Percentiles rank a stretch among this genome's conserved stretches.
phyloP scores from a whole-genome alignment of 2,329 filamentous ascomycete species.

The Thyridium curvatum region DNA sequence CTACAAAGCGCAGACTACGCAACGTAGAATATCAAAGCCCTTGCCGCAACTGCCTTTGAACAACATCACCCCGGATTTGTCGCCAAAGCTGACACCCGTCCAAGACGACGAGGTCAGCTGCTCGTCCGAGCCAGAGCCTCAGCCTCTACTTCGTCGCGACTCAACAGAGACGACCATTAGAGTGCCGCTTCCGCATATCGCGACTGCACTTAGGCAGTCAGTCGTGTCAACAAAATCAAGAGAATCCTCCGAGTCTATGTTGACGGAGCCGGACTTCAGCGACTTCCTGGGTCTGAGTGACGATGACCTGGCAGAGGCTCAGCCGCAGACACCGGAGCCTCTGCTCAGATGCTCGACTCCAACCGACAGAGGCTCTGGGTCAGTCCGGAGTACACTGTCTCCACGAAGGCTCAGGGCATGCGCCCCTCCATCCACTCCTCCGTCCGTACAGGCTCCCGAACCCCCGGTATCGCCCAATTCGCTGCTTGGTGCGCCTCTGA shows the following conservation, averaged over 20 bases:
- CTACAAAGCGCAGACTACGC: background rate
- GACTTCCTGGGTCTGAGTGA: slow-evolving; percentile 50
- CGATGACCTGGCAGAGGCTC: slow-evolving; percentile 49
- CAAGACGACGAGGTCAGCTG: background rate
- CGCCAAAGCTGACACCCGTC: slow-evolving; percentile 10
- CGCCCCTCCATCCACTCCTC: slow-evolving; percentile 17
- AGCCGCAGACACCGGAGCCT: slow-evolving; percentile 6
- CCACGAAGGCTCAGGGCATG: slow-evolving; percentile 4
- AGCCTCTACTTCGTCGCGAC: slow-evolving; percentile 8
- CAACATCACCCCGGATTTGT: slow-evolving; percentile 9
- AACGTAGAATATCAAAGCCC: background rate
- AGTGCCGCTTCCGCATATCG: too few relatives aligned
- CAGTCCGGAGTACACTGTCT: background rate
- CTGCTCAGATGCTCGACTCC: too few relatives aligned
- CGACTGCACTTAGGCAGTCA: background rate
- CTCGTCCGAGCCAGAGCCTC: background rate
- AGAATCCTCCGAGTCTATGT: slow-evolving; percentile 22
- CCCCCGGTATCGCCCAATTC: too few relatives aligned
- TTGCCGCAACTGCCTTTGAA: slow-evolving; percentile 1
- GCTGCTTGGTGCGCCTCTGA: too few relatives aligned
- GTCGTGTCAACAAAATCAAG: background rate
- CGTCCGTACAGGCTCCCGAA: slow-evolving; percentile 14
- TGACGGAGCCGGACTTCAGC: slow-evolving; percentile 44
- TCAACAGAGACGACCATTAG: slow-evolving; percentile 5
- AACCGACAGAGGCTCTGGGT: too few relatives aligned